Evolutionary conservation across 2,329 filamentous ascomycete species (phyloP).

Genomic region (Daldinia sp.): DNA sequence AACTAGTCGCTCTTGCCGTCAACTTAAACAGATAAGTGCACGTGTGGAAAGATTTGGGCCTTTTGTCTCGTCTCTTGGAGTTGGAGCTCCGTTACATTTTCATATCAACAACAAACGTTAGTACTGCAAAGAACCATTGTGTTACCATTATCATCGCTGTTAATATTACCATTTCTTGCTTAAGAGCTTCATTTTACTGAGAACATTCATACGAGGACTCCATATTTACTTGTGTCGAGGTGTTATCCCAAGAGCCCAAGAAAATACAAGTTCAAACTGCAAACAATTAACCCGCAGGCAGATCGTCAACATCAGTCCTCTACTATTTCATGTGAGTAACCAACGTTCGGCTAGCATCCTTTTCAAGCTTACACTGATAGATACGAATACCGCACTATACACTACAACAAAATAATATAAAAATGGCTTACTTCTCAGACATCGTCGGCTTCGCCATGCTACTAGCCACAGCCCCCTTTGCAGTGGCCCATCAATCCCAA

Average conservation of each 20-base stretch:
- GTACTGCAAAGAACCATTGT: conserved; percentile 1
- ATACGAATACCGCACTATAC: neutral
- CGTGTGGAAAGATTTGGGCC: neutral
- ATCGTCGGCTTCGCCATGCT: conserved; percentile 5
- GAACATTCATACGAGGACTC: conserved; percentile 17
- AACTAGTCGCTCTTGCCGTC: neutral
- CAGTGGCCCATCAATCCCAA: neutral
- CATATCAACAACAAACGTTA: conserved; percentile 9
- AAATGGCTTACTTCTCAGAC: conserved; percentile 12
- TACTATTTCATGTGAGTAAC: neutral
- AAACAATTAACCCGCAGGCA: neutral
- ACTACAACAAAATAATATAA: neutral
- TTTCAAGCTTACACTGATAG: neutral
- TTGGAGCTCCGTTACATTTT: neutral
- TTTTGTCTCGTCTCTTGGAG: neutral
- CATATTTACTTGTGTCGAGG: neutral
- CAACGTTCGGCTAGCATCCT: neutral
- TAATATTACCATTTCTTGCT: conserved; percentile 12
- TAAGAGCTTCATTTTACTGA: conserved; percentile 9
- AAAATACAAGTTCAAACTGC: neutral
- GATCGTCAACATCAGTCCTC: neutral
- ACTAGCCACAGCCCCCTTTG: neutral
- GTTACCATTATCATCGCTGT: conserved; percentile 14
- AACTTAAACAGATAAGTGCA: too few relatives aligned
- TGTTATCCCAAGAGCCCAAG: neutral